Conservation (phyloP, 2,329 filamentous ascomycete species). For the Thelonectria discophora region DNA sequence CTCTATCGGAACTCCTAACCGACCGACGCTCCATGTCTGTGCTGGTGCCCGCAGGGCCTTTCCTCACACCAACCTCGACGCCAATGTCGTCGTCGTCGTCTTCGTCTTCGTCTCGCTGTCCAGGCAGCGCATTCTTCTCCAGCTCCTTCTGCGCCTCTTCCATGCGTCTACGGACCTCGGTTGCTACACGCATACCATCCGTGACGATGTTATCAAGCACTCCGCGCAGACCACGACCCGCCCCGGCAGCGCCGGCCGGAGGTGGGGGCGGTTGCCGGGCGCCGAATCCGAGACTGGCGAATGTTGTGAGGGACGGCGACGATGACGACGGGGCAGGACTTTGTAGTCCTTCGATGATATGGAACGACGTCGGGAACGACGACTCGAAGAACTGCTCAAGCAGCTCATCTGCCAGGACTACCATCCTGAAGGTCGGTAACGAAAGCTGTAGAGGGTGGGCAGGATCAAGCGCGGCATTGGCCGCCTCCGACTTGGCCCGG, state of each 20-base stretch:
- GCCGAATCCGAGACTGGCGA: conserved; percentile 74
- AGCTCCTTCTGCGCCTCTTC: conserved; percentile 94
- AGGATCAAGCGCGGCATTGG: conserved; percentile 91
- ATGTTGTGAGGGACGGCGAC: conserved; percentile 80
- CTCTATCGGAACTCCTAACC: conserved; percentile 72
- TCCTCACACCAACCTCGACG: conserved; percentile 53
- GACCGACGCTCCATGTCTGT: conserved; percentile 70
- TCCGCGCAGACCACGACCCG: conserved; percentile 81
- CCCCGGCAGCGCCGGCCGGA: conserved; percentile 53
- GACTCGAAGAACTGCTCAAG: conserved; percentile 98
- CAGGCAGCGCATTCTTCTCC: conserved; percentile 79
- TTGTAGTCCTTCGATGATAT: conserved; percentile 73
- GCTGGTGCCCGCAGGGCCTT: conserved; percentile 48
- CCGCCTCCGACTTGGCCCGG: conserved; percentile 76
- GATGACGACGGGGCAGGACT: conserved; percentile 43
- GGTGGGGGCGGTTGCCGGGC: conserved; percentile 51
- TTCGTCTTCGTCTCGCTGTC: conserved; percentile 73
- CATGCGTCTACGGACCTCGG: conserved; percentile 90
- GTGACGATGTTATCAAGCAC: conserved; percentile 98
- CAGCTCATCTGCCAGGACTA: conserved; percentile 93
- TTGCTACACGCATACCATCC: conserved; percentile 95
- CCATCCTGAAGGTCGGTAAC: conserved; percentile 97
- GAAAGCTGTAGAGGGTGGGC: conserved; percentile 95
- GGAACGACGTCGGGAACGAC: conserved; percentile 92
- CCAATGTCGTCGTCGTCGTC: conserved; percentile 69